Evolutionary conservation across 108 stramenopile genomes (phyloP).

Genomic region (Aurantiochytrium sp.): DNA sequence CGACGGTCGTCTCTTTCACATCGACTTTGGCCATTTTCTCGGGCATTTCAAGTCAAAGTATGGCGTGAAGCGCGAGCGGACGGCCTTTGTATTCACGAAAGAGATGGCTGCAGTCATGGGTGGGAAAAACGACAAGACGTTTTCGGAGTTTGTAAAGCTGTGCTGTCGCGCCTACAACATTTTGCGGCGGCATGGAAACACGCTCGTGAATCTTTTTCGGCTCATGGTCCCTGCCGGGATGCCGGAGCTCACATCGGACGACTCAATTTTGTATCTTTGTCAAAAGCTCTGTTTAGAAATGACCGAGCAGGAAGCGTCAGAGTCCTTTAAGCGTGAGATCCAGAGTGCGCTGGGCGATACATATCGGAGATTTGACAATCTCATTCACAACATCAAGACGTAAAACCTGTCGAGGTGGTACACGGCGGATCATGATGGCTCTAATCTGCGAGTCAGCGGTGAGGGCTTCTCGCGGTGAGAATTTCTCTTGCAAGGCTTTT

Average conservation of each 20-base stretch:
- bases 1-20: conserved; percentile 40
- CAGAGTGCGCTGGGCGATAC: conserved; percentile 11
- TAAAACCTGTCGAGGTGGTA: background rate
- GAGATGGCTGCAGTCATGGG: conserved; percentile 28
- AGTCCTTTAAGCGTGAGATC: conserved; percentile 21
- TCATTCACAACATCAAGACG: conserved; percentile 17
- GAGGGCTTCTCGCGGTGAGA: too few species aligned
- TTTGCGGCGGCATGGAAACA: conserved; percentile 21
- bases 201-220: conserved; percentile 28
- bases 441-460: too few species aligned
- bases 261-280: conserved; percentile 26
- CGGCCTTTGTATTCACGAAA: conserved; percentile 40
- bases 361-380: conserved; percentile 8
- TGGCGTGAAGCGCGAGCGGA: conserved; percentile 37
- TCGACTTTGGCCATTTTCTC: conserved; percentile 47
- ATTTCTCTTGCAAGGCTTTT: too few species aligned
- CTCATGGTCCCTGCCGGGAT: conserved; percentile 31
- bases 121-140: background rate
- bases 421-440: too few species aligned
- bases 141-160: background rate
- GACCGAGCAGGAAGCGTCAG: conserved; percentile 25
- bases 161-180: conserved; percentile 32
- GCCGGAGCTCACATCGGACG: conserved; percentile 28
- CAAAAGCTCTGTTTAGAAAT: conserved; percentile 17
- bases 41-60: conserved; percentile 49